phyloP scores from a whole-genome alignment of 352 stramenopile genomes.

The Phytophthora idaei region DNA sequence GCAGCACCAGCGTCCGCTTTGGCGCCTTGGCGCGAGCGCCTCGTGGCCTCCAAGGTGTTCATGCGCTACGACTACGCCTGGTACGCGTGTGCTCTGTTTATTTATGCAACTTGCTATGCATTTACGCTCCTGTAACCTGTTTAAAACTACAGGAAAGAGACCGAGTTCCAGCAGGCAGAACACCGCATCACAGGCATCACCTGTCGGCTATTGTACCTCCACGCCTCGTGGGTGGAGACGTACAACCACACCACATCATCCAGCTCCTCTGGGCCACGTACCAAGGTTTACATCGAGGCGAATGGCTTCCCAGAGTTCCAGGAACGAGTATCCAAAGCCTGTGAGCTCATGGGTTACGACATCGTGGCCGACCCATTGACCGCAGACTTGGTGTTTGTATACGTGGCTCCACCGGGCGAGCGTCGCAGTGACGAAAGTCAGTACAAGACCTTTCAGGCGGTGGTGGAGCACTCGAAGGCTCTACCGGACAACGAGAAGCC shows the following conservation, averaged over 20 bases:
- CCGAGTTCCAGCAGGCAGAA: conserved; percentile 58
- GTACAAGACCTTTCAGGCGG: conserved; percentile 51
- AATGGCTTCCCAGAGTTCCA: conserved; percentile 69
- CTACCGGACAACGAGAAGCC: conserved; percentile 41
- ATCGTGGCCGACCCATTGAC: conserved; percentile 28
- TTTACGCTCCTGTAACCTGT: conserved; percentile 13
- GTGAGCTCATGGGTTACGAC: conserved; percentile 59
- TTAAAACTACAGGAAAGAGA: conserved; percentile 53
- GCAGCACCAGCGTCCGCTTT: conserved; percentile 31
- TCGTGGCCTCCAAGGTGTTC: conserved; percentile 56
- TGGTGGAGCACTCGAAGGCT: conserved; percentile 33
- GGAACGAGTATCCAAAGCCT: conserved; percentile 39
- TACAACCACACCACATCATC: conserved; percentile 12
- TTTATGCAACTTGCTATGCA: conserved; percentile 13
- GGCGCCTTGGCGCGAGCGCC: conserved; percentile 50
- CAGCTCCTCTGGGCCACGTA: neutral
- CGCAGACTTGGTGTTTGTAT: conserved; percentile 66
- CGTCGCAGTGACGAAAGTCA: conserved; percentile 38
- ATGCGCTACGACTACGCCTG: conserved; percentile 91
- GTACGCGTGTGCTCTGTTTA: conserved; percentile 31
- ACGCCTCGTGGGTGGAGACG: conserved; percentile 50
- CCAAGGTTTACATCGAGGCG: conserved; percentile 45
- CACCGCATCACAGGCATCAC: conserved; percentile 60
- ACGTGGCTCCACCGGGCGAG: conserved; percentile 59
- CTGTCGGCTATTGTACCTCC: conserved; percentile 78